phyloP scores from a whole-genome alignment of 1,284 basidiomycete species.

The Ceratobasidium sp. region DNA sequence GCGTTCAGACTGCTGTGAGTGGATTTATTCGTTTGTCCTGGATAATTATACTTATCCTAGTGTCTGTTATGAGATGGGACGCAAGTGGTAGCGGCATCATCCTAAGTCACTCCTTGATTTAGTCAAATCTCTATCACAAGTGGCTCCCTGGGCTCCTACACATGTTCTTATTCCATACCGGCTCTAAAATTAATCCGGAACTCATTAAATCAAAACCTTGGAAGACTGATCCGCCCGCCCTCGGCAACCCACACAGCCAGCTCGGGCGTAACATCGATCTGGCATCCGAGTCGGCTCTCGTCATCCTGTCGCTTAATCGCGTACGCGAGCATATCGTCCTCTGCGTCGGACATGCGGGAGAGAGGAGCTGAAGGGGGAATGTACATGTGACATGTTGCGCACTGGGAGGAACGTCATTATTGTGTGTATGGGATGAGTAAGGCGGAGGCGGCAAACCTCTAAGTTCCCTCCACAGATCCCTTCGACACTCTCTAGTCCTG shows the following conservation, averaged over 20 bases:
- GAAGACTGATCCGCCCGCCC: slow-evolving; percentile 46
- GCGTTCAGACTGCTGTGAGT: slow-evolving; percentile 77
- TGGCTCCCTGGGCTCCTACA: background rate
- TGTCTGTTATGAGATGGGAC: slow-evolving; percentile 68
- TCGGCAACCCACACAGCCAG: slow-evolving; percentile 45
- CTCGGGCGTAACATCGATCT: slow-evolving; percentile 48
- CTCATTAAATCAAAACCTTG: slow-evolving; percentile 43
- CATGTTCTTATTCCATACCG: background rate
- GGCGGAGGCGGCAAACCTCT: slow-evolving; percentile 44
- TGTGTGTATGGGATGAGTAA: background rate
- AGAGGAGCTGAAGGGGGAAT: slow-evolving; percentile 44
- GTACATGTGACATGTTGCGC: slow-evolving; percentile 51
- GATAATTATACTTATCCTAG: slow-evolving; percentile 11
- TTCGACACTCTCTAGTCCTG: slow-evolving; percentile 47
- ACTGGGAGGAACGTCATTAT: slow-evolving; percentile 31
- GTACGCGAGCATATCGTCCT: slow-evolving; percentile 51
- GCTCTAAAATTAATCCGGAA: background rate
- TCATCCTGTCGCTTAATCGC: slow-evolving; percentile 48
- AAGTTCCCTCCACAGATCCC: slow-evolving; percentile 50
- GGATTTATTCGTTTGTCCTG: slow-evolving; percentile 18
- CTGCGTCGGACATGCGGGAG: slow-evolving; percentile 46
- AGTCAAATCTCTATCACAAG: no score
- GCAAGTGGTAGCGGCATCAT: slow-evolving; percentile 65
- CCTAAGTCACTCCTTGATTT: no score
- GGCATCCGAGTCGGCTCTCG: slow-evolving; percentile 49